Conservation (phyloP, 495 filamentous ascomycete species). For the Pseudotulostoma volvatum region DNA sequence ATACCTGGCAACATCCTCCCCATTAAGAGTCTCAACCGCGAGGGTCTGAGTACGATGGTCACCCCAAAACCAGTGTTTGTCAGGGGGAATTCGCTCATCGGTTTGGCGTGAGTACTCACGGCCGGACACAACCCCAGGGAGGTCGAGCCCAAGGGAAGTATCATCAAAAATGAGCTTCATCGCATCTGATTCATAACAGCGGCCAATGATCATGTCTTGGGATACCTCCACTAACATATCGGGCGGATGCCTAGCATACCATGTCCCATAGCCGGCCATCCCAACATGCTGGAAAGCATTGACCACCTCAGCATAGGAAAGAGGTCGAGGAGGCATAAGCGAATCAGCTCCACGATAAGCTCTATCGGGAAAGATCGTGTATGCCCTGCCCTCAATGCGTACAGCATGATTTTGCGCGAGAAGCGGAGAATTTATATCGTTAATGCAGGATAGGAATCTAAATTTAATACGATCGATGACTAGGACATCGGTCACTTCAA, state of each 20-base stretch:
- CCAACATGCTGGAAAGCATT: conserved; percentile 22
- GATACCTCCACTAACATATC: conserved; percentile 26
- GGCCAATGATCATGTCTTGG: conserved; percentile 35
- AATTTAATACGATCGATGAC: conserved; percentile 34
- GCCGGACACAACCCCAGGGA: conserved; percentile 22
- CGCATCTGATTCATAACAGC: conserved; percentile 36
- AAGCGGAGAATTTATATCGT: conserved; percentile 25
- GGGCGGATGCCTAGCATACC: conserved; percentile 30
- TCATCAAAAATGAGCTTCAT: conserved; percentile 26
- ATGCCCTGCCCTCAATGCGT: conserved; percentile 32
- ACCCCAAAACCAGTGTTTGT: conserved; percentile 39
- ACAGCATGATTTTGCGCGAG: conserved; percentile 26
- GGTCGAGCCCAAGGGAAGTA: conserved; percentile 14
- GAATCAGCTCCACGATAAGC: conserved; percentile 10
- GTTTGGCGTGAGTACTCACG: conserved; percentile 25
- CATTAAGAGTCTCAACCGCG: conserved; percentile 36
- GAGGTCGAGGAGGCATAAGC: conserved; percentile 10
- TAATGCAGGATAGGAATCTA: conserved; percentile 24
- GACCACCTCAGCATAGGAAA: conserved; percentile 18
- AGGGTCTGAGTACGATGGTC: conserved; percentile 38
- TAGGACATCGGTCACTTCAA: conserved; percentile 32
- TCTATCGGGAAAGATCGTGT: conserved; percentile 23
- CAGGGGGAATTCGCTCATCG: conserved; percentile 29
- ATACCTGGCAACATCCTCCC: conserved; percentile 27
- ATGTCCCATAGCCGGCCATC: conserved; percentile 27